A percentile compares a stretch with the other conserved stretches of the same genome.
Conservation (phyloP, 495 filamentous ascomycete genomes). For the Penicillium daleae region DNA sequence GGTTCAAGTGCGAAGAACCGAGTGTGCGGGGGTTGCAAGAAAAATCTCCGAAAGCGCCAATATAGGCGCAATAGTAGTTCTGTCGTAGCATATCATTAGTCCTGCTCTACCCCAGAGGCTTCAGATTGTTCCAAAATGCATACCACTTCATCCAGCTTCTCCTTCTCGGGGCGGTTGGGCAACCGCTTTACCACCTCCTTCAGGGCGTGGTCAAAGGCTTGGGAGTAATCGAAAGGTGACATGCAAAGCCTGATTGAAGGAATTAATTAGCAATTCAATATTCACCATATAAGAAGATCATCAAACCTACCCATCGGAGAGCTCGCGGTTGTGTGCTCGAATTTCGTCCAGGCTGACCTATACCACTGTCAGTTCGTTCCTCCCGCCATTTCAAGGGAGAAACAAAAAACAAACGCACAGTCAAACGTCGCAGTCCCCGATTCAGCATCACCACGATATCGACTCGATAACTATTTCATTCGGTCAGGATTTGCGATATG, state of each 20-base stretch:
- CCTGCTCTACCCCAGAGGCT: not conserved
- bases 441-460: constrained; percentile 94
- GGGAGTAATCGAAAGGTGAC: constrained; percentile 82
- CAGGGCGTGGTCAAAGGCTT: constrained; percentile 86
- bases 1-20: constrained; percentile 85
- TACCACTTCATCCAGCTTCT: constrained; percentile 66
- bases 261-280: not conserved
- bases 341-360: constrained; percentile 95
- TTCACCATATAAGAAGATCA: not conserved
- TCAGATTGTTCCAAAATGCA: constrained; percentile 13
- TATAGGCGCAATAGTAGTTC: constrained; percentile 92
- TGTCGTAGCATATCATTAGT: constrained; percentile 26
- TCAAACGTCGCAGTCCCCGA: constrained; percentile 73
- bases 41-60: constrained; percentile 93
- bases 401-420: constrained; percentile 42
- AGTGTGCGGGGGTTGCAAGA: constrained; percentile 94
- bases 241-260: constrained; percentile 62
- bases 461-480: constrained; percentile 64
- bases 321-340: constrained; percentile 82
- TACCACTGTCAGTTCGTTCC: constrained; percentile 24
- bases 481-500: constrained; percentile 21
- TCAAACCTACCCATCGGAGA: constrained; percentile 73
- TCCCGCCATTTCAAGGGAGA: constrained; percentile 6
- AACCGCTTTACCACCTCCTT: constrained; percentile 83
- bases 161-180: constrained; percentile 62